Conservation (phyloP, 2,329 filamentous ascomycete species). For the Penicillium sp. region DNA sequence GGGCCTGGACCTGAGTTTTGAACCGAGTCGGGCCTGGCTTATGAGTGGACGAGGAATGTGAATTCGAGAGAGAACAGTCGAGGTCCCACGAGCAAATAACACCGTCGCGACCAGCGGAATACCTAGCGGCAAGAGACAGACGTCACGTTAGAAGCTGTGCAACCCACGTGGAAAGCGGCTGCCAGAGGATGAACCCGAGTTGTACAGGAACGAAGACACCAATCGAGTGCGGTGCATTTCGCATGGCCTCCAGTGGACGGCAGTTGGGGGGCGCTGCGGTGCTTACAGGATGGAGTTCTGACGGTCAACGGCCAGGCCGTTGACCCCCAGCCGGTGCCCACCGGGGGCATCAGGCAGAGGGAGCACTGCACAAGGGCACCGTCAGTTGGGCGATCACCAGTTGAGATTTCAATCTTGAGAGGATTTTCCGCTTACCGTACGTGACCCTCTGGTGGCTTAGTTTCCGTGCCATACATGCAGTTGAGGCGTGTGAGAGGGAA, state of each 20-base stretch:
- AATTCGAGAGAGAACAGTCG: conserved; percentile 36
- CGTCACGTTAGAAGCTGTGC: conserved; percentile 25
- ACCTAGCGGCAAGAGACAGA: conserved; percentile 56
- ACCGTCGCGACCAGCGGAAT: conserved; percentile 93
- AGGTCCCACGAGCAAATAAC: conserved; percentile 96
- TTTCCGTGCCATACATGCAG: conserved; percentile 64
- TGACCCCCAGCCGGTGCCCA: conserved; percentile 90
- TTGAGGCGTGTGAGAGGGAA: conserved; percentile 22
- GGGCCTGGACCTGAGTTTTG: conserved; percentile 70
- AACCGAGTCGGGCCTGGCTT: conserved; percentile 53
- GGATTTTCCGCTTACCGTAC: conserved; percentile 59
- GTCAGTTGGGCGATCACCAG: conserved; percentile 9
- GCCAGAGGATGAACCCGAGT: not conserved
- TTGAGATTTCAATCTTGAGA: not conserved
- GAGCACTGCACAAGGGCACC: conserved; percentile 56
- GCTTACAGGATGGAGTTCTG: conserved; percentile 82
- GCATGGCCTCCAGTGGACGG: not conserved
- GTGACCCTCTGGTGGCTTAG: conserved; percentile 67
- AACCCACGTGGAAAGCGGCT: conserved; percentile 10
- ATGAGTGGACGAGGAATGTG: conserved; percentile 23
- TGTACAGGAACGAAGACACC: not conserved
- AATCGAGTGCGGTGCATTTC: not conserved
- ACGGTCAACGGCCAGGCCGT: conserved; percentile 85
- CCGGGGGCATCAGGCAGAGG: conserved; percentile 73
- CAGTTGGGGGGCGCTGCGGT: not conserved